Conservation (phyloP, 2,329 filamentous ascomycete genomes). For the Trichoderma aggressivum region DNA sequence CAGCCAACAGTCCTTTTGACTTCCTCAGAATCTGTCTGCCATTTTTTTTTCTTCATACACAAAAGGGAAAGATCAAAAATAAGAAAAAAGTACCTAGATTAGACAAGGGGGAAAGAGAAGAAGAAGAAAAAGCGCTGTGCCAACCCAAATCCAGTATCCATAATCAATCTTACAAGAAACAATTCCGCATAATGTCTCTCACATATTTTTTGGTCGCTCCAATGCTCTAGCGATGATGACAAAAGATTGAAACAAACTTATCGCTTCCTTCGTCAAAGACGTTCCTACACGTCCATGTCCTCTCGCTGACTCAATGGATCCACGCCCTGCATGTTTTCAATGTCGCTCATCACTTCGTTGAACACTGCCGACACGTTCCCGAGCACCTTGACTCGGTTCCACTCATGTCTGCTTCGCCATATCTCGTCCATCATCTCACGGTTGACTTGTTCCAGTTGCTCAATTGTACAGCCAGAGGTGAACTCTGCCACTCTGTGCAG, state of each 20-base stretch:
- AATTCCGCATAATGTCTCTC: background rate
- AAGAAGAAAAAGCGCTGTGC: conserved; percentile 17
- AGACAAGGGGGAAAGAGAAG: background rate
- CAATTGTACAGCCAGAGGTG: conserved; percentile 78
- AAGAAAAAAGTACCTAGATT: background rate
- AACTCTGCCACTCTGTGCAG: conserved; percentile 60
- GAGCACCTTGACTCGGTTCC: conserved; percentile 76
- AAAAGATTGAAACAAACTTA: background rate
- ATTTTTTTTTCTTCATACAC: background rate
- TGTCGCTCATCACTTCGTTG: conserved; percentile 69
- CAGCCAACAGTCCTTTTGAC: background rate
- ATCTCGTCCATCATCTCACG: conserved; percentile 86
- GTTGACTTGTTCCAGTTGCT: conserved; percentile 93
- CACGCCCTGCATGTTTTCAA: conserved; percentile 52
- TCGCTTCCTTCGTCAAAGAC: conserved; percentile 15
- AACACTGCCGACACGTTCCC: conserved; percentile 64
- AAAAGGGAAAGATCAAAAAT: background rate
- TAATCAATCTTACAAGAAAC: conserved; percentile 14
- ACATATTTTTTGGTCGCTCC: background rate
- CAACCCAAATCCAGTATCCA: background rate
- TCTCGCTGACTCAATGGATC: conserved; percentile 42
- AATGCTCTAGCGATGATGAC: background rate
- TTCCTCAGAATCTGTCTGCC: background rate
- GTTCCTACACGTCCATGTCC: conserved; percentile 15
- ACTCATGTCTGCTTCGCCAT: conserved; percentile 75